Percentiles rank a stretch among this genome's conserved stretches.
Conservation (phyloP, 805 yeast genomes). For the Jamesozyma piceae region DNA sequence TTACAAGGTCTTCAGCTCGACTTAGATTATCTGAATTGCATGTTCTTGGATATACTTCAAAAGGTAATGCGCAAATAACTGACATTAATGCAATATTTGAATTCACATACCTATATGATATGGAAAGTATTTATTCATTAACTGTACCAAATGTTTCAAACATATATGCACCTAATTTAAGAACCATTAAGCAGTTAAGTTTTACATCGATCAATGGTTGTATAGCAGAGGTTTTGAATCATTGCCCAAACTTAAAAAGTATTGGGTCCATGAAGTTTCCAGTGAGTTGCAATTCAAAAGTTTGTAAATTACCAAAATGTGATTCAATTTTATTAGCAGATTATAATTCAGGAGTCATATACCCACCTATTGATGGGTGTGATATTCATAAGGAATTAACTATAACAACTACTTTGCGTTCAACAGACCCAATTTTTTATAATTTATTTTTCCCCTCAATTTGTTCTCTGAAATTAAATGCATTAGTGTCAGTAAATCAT, state of each 20-base stretch:
- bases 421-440: conserved; percentile 12
- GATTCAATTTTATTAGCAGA: conserved; percentile 15
- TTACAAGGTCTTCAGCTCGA: conserved; percentile 5
- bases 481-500: conserved; percentile 6
- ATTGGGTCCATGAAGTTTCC: conserved; percentile 20
- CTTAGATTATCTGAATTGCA: conserved; percentile 21
- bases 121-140: conserved; percentile 16
- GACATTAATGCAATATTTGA: conserved; percentile 22
- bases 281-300: background rate
- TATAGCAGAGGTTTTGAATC: conserved; percentile 1
- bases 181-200: conserved; percentile 14
- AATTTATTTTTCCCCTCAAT: conserved; percentile 15
- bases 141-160: conserved; percentile 11
- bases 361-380: conserved; percentile 18
- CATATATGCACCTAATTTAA: conserved; percentile 13
- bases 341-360: conserved; percentile 10
- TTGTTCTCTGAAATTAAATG: conserved; percentile 6
- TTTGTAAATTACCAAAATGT: conserved; percentile 17
- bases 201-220: background rate
- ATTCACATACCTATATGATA: conserved; percentile 16
- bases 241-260: conserved; percentile 13
- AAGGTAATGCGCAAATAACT: conserved; percentile 8
- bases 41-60: conserved; percentile 13
- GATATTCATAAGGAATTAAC: conserved; percentile 8
- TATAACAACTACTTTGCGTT: conserved; percentile 12